These are phyloP conservation scores for Kwoniella heveanensis DNA, from an alignment of 768 basidiomycete species.

Conservation along the genomic window DNA sequence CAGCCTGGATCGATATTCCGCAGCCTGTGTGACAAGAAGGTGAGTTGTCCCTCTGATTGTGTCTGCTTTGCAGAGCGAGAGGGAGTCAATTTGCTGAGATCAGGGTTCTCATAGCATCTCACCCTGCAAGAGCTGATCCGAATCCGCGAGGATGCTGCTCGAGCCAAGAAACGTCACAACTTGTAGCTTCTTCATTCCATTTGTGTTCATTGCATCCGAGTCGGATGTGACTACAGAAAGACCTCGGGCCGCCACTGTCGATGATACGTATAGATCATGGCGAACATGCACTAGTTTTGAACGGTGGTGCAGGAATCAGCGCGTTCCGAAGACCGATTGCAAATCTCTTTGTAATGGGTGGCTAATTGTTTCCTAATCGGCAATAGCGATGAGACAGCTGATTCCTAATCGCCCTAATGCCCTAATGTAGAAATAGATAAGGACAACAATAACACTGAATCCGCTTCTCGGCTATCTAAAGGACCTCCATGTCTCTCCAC, in stretches of 20 bases:
- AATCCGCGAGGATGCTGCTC: not conserved
- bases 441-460: not conserved
- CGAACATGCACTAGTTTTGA: too few species aligned
- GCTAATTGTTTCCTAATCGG: not conserved
- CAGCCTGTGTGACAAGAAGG: slow-evolving; percentile 62
- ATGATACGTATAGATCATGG: too few species aligned
- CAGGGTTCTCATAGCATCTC: too few species aligned
- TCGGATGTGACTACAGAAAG: too few species aligned
- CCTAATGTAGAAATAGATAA: slow-evolving; percentile 1
- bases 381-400: not conserved
- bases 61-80: too few species aligned
- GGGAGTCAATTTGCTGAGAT: too few species aligned
- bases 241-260: too few species aligned
- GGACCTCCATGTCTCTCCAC: not conserved
- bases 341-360: not conserved
- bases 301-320: too few species aligned
- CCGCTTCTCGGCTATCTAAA: not conserved
- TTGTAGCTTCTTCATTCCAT: not conserved
- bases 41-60: not conserved
- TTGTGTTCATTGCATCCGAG: too few species aligned
- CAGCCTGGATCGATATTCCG: slow-evolving; percentile 66
- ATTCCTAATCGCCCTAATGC: not conserved
- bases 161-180: not conserved
- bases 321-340: too few species aligned
- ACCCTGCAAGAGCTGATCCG: not conserved